phyloP scores from a whole-genome alignment of 2,329 filamentous ascomycete genomes.

The Biscogniauxia marginata region DNA sequence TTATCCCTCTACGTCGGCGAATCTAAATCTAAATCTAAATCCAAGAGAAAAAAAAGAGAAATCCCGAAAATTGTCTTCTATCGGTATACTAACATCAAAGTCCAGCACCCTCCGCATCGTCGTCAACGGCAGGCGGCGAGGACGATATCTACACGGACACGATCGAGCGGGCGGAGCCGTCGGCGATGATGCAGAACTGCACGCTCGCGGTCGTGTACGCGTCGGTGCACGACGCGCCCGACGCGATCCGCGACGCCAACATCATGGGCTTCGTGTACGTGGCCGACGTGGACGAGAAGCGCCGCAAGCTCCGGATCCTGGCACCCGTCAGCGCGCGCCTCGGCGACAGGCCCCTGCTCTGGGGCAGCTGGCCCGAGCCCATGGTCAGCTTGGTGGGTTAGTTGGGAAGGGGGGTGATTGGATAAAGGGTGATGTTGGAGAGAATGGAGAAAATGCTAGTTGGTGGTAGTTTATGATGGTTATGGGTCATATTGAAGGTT shows the following conservation, averaged over 20 bases:
- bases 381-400: conserved; percentile 70
- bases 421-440: not conserved
- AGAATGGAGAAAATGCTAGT: not conserved
- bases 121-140: conserved; percentile 13
- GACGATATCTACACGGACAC: conserved; percentile 29
- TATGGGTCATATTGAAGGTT: too few relatives aligned
- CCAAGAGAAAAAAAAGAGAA: too few relatives aligned
- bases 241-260: conserved; percentile 73
- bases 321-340: conserved; percentile 81
- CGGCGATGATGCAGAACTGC: conserved; percentile 71
- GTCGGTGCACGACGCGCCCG: conserved; percentile 63
- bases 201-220: conserved; percentile 84
- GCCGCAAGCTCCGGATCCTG: conserved; percentile 75
- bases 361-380: conserved; percentile 84
- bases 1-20: too few relatives aligned
- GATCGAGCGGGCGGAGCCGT: conserved; percentile 65
- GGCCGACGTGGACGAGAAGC: conserved; percentile 83
- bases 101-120: conserved; percentile 5
- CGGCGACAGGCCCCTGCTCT: conserved; percentile 75
- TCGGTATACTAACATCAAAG: conserved; percentile 2
- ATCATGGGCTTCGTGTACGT: conserved; percentile 94
- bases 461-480: too few relatives aligned
- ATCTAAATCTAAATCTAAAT: too few relatives aligned
- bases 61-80: too few relatives aligned
- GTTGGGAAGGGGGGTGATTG: not conserved